These are phyloP conservation scores for Fusarium sterilihyphosum DNA, from an alignment of 2,329 filamentous ascomycete genomes.

Conservation along the genomic window DNA sequence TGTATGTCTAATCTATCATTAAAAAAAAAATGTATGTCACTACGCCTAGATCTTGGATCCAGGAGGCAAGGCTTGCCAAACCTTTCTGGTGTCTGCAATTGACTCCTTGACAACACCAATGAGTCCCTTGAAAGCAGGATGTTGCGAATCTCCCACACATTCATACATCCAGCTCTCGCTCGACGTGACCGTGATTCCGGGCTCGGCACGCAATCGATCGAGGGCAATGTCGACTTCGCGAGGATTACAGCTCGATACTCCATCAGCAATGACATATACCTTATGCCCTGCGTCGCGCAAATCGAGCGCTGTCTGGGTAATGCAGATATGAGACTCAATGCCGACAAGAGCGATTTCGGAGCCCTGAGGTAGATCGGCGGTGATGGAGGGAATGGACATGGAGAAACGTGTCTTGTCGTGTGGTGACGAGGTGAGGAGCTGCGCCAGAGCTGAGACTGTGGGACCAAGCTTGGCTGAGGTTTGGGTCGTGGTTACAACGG, in stretches of 20 bases:
- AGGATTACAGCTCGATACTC: constrained; percentile 85
- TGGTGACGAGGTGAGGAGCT: constrained; percentile 63
- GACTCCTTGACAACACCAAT: constrained; percentile 83
- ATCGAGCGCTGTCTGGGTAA: constrained; percentile 91
- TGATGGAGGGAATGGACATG: constrained; percentile 81
- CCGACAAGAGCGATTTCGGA: constrained; percentile 82
- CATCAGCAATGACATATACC: constrained; percentile 90
- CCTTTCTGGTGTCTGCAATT: constrained; percentile 73
- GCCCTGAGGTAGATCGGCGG: constrained; percentile 47
- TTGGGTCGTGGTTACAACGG: constrained; percentile 88
- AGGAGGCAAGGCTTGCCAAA: constrained; percentile 69
- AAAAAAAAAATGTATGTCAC: neutral
- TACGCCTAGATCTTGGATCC: constrained; percentile 64
- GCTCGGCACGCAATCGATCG: constrained; percentile 74
- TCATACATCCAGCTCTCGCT: constrained; percentile 94
- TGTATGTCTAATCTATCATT: constrained; percentile 4
- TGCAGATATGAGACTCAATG: constrained; percentile 94
- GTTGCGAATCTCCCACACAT: constrained; percentile 82
- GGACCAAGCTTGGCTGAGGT: constrained; percentile 80
- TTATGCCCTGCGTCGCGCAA: constrained; percentile 77
- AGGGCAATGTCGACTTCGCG: constrained; percentile 85
- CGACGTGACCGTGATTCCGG: constrained; percentile 80
- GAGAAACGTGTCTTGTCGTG: constrained; percentile 91
- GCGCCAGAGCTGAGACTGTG: constrained; percentile 77
- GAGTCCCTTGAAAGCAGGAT: constrained; percentile 77